These are phyloP conservation scores for Simmondsia chinensis DNA, from an alignment of 148 eudicot species.

Conservation along the genomic window DNA sequence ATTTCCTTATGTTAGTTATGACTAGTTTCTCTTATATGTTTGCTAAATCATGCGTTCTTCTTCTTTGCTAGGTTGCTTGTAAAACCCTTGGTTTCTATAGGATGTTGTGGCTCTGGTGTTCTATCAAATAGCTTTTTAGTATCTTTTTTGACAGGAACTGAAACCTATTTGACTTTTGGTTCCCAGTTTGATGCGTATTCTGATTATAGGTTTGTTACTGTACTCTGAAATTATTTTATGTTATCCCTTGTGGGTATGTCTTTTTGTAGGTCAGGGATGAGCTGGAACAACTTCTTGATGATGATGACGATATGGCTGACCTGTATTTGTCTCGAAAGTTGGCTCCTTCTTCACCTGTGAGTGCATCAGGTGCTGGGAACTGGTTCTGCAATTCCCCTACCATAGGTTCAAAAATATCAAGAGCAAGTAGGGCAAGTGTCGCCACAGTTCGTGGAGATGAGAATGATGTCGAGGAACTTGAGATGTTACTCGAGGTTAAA, in stretches of 20 bases:
- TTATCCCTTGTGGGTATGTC: background rate
- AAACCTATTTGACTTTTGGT: background rate
- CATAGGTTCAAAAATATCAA: slow-evolving; percentile 36
- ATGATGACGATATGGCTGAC: slow-evolving; percentile 82
- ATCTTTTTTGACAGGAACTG: no score
- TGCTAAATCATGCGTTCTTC: no score
- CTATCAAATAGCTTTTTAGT: no score
- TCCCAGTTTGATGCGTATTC: background rate
- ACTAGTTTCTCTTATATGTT: no score
- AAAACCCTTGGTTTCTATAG: no score
- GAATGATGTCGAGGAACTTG: slow-evolving; percentile 76
- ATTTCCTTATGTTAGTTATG: no score
- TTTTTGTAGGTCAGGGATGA: slow-evolving; percentile 63
- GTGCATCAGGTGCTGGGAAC: slow-evolving; percentile 22
- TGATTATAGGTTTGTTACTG: background rate
- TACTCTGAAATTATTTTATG: background rate
- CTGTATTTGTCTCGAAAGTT: slow-evolving; percentile 65
- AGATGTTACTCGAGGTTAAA: slow-evolving; percentile 80
- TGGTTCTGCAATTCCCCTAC: slow-evolving; percentile 56
- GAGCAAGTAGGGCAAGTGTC: slow-evolving; percentile 50
- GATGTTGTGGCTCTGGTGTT: no score
- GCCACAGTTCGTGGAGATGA: slow-evolving; percentile 27
- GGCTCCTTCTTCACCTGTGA: slow-evolving; percentile 30
- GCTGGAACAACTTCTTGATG: slow-evolving; percentile 78
- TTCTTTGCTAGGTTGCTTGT: no score